Base-by-base conservation (phyloP, 1,284 basidiomycete genomes). In the Singerocomus inundabilis region DNA sequence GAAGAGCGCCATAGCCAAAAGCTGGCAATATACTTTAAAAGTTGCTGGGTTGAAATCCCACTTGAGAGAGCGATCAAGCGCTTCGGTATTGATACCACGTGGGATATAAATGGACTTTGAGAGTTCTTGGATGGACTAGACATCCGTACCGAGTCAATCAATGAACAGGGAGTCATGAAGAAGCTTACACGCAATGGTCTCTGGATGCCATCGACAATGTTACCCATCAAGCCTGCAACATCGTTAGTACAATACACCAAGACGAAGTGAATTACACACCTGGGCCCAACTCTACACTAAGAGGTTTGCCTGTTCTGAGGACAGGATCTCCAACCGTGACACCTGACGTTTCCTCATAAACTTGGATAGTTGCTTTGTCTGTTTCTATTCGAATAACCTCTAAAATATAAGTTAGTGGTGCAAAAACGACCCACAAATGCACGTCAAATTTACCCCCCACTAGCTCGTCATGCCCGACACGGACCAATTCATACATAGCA, bases 81-180 rank as follows among this genome's bases (percentile, higher is more conserved):
- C 91, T 62, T 96, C 86, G 26, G 96, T 99, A 73, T 98, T 98
- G 73, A 99, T 98, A 58, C 96, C 96, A 62, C 93, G 86, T 52
- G 94, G 96, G 60, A 99, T 99, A 74, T 99, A 99, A 64, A 99
- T 99, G 25, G 93, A 96, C 65, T 98, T 89, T 45, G 95, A 97
- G 52, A 93, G 79, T 69, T 98, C 91, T 84, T 94, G 92, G 61
- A 99, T 99, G 32, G 88, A 83, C 85, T 98, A 76, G 10, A 24
- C 42, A 42, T 31, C 42, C 48, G 46, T 60, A 21, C 49, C 48
- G 50, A 44, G 53, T 47, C 45, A 44, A 53, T 44, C 46, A 44
- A 36, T 42, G 41, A 40, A 56, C 50, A 18, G 13, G 18, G 43
- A 46, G 52, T 37, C 25, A 49, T 32, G 52, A 38, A 45, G 39